phyloP scores from a whole-genome alignment of 2,329 filamentous ascomycete species.

The Hirsutella thompsonii region DNA sequence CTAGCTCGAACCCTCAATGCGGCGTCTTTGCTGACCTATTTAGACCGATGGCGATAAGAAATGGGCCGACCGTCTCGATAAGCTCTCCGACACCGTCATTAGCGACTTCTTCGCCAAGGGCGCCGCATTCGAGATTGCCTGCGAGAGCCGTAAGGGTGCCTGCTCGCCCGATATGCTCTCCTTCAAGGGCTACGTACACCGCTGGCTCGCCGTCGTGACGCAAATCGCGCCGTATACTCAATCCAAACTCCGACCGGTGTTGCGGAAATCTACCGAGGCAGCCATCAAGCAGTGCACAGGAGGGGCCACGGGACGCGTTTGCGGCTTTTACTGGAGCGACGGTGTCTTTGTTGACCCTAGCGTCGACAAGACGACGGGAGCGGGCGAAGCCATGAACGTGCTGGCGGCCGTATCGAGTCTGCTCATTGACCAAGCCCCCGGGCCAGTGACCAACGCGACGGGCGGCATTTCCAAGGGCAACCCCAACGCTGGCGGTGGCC shows the following conservation, averaged over 20 bases:
- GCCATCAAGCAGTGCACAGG: slow-evolving; percentile 52
- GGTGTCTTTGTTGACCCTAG: slow-evolving; percentile 30
- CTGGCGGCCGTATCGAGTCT: slow-evolving; percentile 39
- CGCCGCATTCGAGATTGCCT: slow-evolving; percentile 53
- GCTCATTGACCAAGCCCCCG: slow-evolving; percentile 26
- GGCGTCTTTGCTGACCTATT: background rate
- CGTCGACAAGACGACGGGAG: slow-evolving; percentile 39
- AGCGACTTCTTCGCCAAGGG: slow-evolving; percentile 41
- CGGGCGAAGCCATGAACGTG: slow-evolving; percentile 47
- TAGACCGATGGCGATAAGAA: slow-evolving; percentile 36
- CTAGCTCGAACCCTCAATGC: too few species aligned
- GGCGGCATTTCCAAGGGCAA: slow-evolving; percentile 37
- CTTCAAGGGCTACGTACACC: slow-evolving; percentile 59
- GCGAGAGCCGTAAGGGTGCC: slow-evolving; percentile 38
- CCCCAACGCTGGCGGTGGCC: slow-evolving; percentile 22
- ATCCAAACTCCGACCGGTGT: slow-evolving; percentile 40
- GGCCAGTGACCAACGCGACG: slow-evolving; percentile 30
- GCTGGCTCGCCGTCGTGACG: slow-evolving; percentile 49
- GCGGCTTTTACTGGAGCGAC: slow-evolving; percentile 50
- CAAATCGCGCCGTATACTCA: slow-evolving; percentile 49
- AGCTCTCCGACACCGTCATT: slow-evolving; percentile 36
- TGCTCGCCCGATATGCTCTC: slow-evolving; percentile 62
- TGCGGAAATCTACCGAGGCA: slow-evolving; percentile 43
- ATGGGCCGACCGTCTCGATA: slow-evolving; percentile 44
- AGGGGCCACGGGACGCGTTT: slow-evolving; percentile 42